Conservation (phyloP, 2,329 filamentous ascomycete species). For the Penicillium sp. region DNA sequence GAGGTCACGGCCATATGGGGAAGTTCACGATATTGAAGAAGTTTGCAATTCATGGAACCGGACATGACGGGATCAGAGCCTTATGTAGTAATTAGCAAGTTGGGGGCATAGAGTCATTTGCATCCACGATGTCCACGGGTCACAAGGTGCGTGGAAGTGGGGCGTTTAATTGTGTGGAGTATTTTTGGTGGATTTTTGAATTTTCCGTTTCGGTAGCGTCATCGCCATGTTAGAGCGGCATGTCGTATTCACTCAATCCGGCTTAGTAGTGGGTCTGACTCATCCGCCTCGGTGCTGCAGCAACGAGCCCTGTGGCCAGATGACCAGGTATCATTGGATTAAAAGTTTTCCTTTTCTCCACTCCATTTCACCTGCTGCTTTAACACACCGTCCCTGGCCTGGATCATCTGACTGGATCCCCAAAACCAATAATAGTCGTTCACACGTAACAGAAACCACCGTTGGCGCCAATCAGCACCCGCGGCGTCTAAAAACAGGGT, state of each 20-base stretch:
- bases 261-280: not conserved
- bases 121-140: conserved; percentile 22
- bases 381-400: not conserved
- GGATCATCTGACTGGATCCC: conserved; percentile 35
- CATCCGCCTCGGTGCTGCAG: conserved; percentile 9
- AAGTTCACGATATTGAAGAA: not conserved
- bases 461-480: conserved; percentile 27
- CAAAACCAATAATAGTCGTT: conserved; percentile 19
- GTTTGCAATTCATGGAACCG: not conserved
- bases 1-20: conserved; percentile 11
- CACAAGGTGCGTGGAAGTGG: conserved; percentile 17
- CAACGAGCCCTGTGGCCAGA: conserved; percentile 7
- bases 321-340: conserved; percentile 3
- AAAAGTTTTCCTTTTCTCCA: not conserved
- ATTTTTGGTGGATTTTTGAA: conserved; percentile 2
- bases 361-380: conserved; percentile 2
- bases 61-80: conserved; percentile 12
- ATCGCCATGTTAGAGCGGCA: conserved; percentile 15
- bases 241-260: not conserved
- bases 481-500: conserved; percentile 13
- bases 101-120: conserved; percentile 14
- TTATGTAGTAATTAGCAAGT: conserved; percentile 17
- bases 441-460: conserved; percentile 42
- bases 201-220: conserved; percentile 10
- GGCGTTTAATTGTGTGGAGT: conserved; percentile 16